Evolutionary conservation across 768 basidiomycete genomes (phyloP).

Genomic region (Leccinum subtestaceum): DNA sequence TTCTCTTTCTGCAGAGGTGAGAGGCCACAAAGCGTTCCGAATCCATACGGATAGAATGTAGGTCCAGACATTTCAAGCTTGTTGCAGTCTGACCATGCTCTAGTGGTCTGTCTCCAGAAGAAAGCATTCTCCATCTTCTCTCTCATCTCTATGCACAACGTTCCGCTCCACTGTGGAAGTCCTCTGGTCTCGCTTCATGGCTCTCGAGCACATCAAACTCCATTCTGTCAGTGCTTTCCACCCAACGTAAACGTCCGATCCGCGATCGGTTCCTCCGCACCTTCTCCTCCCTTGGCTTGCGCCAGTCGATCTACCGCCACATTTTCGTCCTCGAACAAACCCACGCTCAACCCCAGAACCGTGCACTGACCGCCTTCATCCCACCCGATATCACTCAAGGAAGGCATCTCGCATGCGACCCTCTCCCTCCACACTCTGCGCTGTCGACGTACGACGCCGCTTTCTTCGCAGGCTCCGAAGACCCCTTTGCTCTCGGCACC

Average conservation of each 20-base stretch:
- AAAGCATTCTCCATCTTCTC: slow-evolving; percentile 67
- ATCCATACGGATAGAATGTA: slow-evolving; percentile 68
- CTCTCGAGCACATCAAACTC: slow-evolving; percentile 53
- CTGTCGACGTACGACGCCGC: slow-evolving; percentile 60
- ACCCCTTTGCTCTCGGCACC: slow-evolving; percentile 35
- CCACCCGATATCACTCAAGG: slow-evolving; percentile 47
- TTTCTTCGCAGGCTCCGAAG: slow-evolving; percentile 74
- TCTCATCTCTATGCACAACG: slow-evolving; percentile 87
- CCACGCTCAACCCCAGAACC: slow-evolving; percentile 38
- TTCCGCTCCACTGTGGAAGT: slow-evolving; percentile 80
- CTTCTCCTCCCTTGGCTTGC: slow-evolving; percentile 41
- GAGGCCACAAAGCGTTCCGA: slow-evolving; percentile 61
- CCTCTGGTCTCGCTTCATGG: slow-evolving; percentile 61
- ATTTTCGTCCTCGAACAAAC: slow-evolving; percentile 62
- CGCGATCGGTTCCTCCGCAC: slow-evolving; percentile 32
- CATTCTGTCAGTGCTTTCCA: slow-evolving; percentile 32
- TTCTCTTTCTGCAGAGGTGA: slow-evolving; percentile 52
- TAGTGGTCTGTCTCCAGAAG: slow-evolving; percentile 37
- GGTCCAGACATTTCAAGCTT: slow-evolving; percentile 16
- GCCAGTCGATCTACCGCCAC: slow-evolving; percentile 68
- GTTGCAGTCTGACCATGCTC: slow-evolving; percentile 9
- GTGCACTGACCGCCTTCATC: slow-evolving; percentile 66
- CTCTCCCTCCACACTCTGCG: slow-evolving; percentile 27
- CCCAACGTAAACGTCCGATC: slow-evolving; percentile 32
- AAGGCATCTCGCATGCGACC: slow-evolving; percentile 43